Percentiles rank a stretch among this genome's conserved stretches.
phyloP scores from a whole-genome alignment of 1,284 basidiomycete genomes.

The Cryptococcus depauperatus region DNA sequence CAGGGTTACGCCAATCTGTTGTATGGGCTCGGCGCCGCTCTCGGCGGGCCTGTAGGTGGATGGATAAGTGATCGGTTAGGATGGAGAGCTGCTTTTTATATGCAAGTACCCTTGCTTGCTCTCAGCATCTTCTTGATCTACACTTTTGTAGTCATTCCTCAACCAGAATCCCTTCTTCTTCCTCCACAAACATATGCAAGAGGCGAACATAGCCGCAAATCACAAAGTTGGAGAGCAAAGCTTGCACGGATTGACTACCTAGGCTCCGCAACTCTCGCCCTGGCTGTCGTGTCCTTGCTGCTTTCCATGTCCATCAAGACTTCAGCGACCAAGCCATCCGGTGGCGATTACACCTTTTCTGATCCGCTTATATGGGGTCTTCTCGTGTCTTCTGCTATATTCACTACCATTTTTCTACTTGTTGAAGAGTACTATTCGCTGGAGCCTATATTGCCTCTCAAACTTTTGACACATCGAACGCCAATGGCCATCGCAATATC shows the following conservation, averaged over 20 bases:
- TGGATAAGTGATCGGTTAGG: slow-evolving; percentile 75
- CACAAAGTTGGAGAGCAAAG: slow-evolving; percentile 51
- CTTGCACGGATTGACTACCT: slow-evolving; percentile 70
- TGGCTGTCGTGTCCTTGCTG: slow-evolving; percentile 62
- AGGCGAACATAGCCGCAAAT: neutral
- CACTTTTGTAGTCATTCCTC: slow-evolving; percentile 10
- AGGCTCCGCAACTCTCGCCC: slow-evolving; percentile 68
- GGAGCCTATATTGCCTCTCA: slow-evolving; percentile 76
- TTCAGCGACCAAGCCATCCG: slow-evolving; percentile 30
- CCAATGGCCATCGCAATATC: slow-evolving; percentile 68
- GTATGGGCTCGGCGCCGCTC: slow-evolving; percentile 29
- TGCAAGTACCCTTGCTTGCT: slow-evolving; percentile 51
- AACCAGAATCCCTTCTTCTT: slow-evolving; percentile 1
- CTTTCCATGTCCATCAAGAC: slow-evolving; percentile 72
- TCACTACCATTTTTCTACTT: slow-evolving; percentile 55
- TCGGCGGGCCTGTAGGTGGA: slow-evolving; percentile 71
- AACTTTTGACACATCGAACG: slow-evolving; percentile 56
- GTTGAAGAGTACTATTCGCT: slow-evolving; percentile 64
- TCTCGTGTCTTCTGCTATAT: slow-evolving; percentile 53
- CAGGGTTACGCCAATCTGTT: slow-evolving; percentile 79
- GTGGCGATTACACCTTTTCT: slow-evolving; percentile 51
- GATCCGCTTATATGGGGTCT: slow-evolving; percentile 62
- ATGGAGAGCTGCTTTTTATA: slow-evolving; percentile 55
- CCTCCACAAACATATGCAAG: neutral
- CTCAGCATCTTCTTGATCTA: slow-evolving; percentile 11